Base-by-base conservation (phyloP, 2,329 filamentous ascomycete genomes). In the Cercospora janseana region DNA sequence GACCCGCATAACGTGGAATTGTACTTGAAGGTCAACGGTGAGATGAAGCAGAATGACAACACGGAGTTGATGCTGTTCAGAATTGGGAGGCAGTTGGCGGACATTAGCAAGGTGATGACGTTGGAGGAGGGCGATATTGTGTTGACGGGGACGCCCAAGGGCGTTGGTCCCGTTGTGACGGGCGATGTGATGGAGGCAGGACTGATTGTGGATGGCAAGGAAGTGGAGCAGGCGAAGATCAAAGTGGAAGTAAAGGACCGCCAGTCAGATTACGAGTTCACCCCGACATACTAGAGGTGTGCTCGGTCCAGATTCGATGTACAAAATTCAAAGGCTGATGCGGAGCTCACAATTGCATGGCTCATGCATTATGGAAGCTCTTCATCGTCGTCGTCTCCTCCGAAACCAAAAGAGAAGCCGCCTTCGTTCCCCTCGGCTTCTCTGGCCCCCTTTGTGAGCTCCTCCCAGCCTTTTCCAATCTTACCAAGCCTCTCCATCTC, bases 141-240 rank as follows among this genome's bases (percentile, higher is more conserved):
- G 41, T 74, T 98, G 61, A 98, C 93, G n/a, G 93, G 93, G 13
- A 98, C 93, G 43, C 93, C 93, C 42, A 96, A 96, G 74, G 93
- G 93, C 9, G 93, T 98, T 1, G 93, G 93, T 1, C 79, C 84
- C 15, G 90, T 95, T 1, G 81, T 83, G 53, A 83, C 87, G 1
- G 93, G 93, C 2, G 91, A 98, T 72, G 77, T 92, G 24, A 88
- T 98, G 79, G 85, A 79, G 57, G 91, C 88, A 20, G 90, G 90
- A 3, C 77, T 97, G 60, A 83, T 81, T 66, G 82, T 95, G 23
- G 77, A 79, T 50, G 91, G 91, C 28, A 83, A 86, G 75, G 89
- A 94, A 74, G 71, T 97, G 24, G 83, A 90, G 67, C 87, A 94
- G 75, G 88, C 87, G 26, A 84, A 75, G 66, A 87, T 97, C 58